A percentile compares a stretch with the other conserved stretches of the same genome.
These are phyloP conservation scores for Mortierella sp. DNA, from an alignment of 371 early-diverging fungal species.

Conservation along the genomic window DNA sequence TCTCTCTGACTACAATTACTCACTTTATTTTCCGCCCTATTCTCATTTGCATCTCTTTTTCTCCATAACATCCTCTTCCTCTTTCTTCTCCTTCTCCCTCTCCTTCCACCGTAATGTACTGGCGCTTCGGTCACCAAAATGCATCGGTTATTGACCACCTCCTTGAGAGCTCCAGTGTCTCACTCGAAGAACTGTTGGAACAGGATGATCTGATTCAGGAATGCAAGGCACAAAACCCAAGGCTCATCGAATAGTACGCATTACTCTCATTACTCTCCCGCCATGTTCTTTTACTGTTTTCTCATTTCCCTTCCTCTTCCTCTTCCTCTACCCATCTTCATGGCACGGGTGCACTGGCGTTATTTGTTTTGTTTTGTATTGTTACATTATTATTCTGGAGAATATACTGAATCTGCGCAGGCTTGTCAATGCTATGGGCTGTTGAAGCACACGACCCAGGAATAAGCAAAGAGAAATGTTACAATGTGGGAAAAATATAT, in stretches of 20 bases:
- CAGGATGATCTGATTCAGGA: conserved; percentile 91
- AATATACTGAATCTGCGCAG: not conserved
- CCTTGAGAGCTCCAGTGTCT: conserved; percentile 81
- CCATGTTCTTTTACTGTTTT: not conserved
- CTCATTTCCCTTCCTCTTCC: not conserved
- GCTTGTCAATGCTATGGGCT: not conserved
- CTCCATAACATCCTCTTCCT: conserved; percentile 1
- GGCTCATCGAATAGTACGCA: conserved; percentile 83
- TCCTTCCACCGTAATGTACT: conserved; percentile 67
- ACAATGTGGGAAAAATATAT: not conserved
- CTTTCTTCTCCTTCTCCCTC: not conserved
- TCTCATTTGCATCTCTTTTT: not conserved
- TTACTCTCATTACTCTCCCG: not conserved
- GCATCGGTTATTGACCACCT: conserved; percentile 81
- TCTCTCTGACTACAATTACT: not conserved
- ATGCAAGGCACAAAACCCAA: conserved; percentile 84
- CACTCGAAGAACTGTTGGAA: conserved; percentile 81
- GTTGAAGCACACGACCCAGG: not conserved
- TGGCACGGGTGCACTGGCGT: too few species aligned
- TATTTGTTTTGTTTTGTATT: not conserved
- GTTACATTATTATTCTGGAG: not conserved
- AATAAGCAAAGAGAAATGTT: not conserved
- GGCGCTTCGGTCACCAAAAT: conserved; percentile 84
- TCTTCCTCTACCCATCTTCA: not conserved
- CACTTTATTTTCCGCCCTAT: not conserved